Percentiles rank a stretch among this genome's conserved stretches.
phyloP scores from a whole-genome alignment of 192 early-diverging fungal genomes.

The Rhizoclosmatium globosum region DNA sequence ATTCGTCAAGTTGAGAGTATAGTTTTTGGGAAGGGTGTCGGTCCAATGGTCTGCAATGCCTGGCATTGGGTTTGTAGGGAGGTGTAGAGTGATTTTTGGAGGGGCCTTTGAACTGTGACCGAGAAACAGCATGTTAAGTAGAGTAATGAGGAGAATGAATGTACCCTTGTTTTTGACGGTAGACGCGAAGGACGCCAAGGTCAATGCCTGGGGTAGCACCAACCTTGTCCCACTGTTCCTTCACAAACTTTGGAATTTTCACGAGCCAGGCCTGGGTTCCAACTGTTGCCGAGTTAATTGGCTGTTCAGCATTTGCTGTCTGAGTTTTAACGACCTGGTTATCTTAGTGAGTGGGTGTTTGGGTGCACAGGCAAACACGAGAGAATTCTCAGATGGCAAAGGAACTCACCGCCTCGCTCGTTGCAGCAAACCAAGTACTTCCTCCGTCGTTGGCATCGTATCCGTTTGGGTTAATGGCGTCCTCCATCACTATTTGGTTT shows the following conservation, averaged over 20 bases:
- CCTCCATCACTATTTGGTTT: no score
- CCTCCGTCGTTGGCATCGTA: no score
- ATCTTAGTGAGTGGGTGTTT: no score
- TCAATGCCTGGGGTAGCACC: slow-evolving; percentile 61
- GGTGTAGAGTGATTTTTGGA: slow-evolving; percentile 28
- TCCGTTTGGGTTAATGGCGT: no score
- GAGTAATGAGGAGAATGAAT: neutral
- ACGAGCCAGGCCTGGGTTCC: slow-evolving; percentile 76
- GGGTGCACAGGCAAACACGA: no score
- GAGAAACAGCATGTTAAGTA: neutral
- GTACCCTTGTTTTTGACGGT: slow-evolving; percentile 12
- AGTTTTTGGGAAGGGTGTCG: slow-evolving; percentile 80
- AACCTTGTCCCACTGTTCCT: slow-evolving; percentile 75
- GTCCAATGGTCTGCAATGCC: slow-evolving; percentile 68
- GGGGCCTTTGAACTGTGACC: slow-evolving; percentile 16
- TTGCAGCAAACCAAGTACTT: no score
- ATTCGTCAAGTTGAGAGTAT: slow-evolving; percentile 77
- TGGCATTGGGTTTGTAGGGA: slow-evolving; percentile 67
- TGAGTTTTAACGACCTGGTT: slow-evolving; percentile 1
- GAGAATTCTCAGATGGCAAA: no score
- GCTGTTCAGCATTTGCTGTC: slow-evolving; percentile 10
- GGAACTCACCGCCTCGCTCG: no score
- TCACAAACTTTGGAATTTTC: slow-evolving; percentile 91
- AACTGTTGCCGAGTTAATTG: neutral
- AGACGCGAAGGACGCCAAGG: slow-evolving; percentile 83